Conservation (phyloP, 495 filamentous ascomycete species). For the Penicillium canariense region DNA sequence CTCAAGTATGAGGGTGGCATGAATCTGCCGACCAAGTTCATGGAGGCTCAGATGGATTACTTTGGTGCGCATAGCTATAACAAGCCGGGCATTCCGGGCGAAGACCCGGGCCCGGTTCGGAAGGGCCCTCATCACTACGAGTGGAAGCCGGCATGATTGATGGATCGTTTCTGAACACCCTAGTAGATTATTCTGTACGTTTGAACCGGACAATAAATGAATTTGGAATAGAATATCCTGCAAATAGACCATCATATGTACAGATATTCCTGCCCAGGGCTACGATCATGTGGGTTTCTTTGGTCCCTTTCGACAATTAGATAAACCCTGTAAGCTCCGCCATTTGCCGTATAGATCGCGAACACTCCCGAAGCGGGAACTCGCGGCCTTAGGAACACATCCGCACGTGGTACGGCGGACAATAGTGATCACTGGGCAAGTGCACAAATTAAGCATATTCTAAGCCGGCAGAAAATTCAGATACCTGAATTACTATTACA, state of each 20-base stretch:
- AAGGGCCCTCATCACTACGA: conserved; percentile 47
- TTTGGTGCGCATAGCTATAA: conserved; percentile 74
- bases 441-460: too few relatives aligned
- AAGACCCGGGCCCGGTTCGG: conserved; percentile 39
- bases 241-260: neutral
- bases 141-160: conserved; percentile 38
- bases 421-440: too few relatives aligned
- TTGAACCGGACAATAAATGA: neutral
- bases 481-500: too few relatives aligned
- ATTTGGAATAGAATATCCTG: neutral
- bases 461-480: too few relatives aligned
- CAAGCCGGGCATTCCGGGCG: conserved; percentile 39
- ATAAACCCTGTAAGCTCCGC: neutral
- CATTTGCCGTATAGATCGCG: neutral
- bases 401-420: conserved; percentile 14
- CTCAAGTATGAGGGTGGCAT: conserved; percentile 61
- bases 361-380: neutral
- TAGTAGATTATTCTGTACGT: too few relatives aligned
- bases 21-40: conserved; percentile 63
- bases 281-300: neutral
- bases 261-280: neutral
- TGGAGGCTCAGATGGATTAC: conserved; percentile 74
- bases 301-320: neutral
- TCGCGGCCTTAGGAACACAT: neutral
- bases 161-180: too few relatives aligned